phyloP scores from a whole-genome alignment of 345 rosid genomes.

The Murraya koenigii region DNA sequence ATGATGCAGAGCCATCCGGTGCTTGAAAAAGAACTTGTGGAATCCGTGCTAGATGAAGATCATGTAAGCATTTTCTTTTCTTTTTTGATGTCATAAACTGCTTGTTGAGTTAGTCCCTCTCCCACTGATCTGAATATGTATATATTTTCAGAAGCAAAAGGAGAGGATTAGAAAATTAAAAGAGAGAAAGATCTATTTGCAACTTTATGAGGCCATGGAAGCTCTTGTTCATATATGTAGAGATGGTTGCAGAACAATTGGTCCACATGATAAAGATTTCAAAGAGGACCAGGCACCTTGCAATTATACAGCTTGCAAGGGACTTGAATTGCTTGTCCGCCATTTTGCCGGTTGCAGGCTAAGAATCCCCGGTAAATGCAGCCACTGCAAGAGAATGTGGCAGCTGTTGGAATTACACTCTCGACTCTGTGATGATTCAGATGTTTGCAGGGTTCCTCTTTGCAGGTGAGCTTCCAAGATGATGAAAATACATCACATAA shows the following conservation, averaged over 20 bases:
- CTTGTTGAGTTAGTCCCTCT: background rate
- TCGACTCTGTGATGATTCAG: slow-evolving; percentile 66
- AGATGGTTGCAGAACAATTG: slow-evolving; percentile 87
- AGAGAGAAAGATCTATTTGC: slow-evolving; percentile 63
- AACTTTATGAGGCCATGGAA: slow-evolving; percentile 86
- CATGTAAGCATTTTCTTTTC: slow-evolving; percentile 37
- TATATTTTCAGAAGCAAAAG: slow-evolving; percentile 41
- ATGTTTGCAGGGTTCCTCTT: slow-evolving; percentile 72
- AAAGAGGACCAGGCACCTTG: slow-evolving; percentile 52
- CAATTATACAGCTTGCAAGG: slow-evolving; percentile 68
- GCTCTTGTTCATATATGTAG: slow-evolving; percentile 91
- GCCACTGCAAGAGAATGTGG: slow-evolving; percentile 96
- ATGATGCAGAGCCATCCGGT: slow-evolving; percentile 82
- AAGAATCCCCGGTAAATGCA: slow-evolving; percentile 78
- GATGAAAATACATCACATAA: no score
- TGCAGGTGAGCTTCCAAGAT: slow-evolving; percentile 46
- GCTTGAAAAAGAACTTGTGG: slow-evolving; percentile 67
- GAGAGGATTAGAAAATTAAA: slow-evolving; percentile 49
- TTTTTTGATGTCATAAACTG: background rate
- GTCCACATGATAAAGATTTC: slow-evolving; percentile 76
- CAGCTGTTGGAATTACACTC: slow-evolving; percentile 82
- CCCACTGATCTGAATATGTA: background rate
- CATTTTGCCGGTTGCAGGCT: slow-evolving; percentile 79
- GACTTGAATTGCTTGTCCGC: slow-evolving; percentile 69
- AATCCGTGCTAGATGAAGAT: slow-evolving; percentile 48